phyloP scores from a whole-genome alignment of 129 eudicot species.

The Gnaphalium uliginosum region DNA sequence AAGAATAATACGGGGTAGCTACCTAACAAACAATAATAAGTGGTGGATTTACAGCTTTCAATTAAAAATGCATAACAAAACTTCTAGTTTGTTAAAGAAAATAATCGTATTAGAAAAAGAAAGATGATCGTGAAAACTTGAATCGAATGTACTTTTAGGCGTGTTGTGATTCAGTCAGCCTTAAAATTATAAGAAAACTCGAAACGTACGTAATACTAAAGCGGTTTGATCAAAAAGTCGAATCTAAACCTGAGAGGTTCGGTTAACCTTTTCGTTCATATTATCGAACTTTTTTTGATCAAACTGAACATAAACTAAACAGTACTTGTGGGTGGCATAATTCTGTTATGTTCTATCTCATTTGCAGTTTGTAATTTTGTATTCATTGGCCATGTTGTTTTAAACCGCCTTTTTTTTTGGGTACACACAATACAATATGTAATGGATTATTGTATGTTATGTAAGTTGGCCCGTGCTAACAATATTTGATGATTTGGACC shows the following conservation, averaged over 20 bases:
- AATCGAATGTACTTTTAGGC: too few species aligned
- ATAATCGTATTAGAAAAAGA: not conserved
- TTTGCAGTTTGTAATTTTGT: not conserved
- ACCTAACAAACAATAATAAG: constrained; percentile 1
- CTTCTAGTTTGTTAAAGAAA: not conserved
- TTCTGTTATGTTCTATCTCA: not conserved
- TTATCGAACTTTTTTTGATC: too few species aligned
- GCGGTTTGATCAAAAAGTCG: not conserved
- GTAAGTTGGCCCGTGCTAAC: not conserved
- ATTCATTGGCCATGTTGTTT: not conserved
- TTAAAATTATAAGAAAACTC: not conserved
- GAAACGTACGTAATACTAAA: not conserved
- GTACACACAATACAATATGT: not conserved
- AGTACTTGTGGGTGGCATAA: not conserved
- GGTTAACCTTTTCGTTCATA: not conserved
- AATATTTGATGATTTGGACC: constrained; percentile 22
- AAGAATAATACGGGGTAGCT: not conserved
- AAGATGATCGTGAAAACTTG: too few species aligned
- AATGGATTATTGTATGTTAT: not conserved
- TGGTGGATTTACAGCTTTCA: not conserved
- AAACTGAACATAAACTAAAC: not conserved
- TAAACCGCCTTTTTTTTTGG: not conserved
- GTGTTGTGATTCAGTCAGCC: not conserved
- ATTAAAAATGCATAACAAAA: not conserved
- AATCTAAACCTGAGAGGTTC: not conserved